These are phyloP conservation scores for Boeremia lycopersici DNA, from an alignment of 2,329 filamentous ascomycete genomes.

Conservation along the genomic window DNA sequence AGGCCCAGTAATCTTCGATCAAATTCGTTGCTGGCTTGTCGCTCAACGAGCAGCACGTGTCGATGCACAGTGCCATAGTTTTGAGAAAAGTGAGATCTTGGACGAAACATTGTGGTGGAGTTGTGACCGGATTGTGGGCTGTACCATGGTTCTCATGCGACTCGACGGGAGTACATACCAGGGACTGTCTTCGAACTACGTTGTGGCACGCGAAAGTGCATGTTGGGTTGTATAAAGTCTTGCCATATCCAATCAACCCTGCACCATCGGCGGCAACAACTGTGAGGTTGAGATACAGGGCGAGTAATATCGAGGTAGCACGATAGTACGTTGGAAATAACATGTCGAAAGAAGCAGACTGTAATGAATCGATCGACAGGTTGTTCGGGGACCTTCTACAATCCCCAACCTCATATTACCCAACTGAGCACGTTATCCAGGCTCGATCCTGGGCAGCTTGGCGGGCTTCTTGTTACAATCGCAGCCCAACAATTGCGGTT, in stretches of 20 bases:
- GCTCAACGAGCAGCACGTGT: conserved; percentile 22
- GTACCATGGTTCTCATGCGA: not conserved
- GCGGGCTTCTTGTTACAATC: no score
- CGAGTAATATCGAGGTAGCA: not conserved
- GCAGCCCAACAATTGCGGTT: no score
- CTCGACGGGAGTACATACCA: not conserved
- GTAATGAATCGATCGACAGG: not conserved
- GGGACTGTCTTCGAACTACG: conserved; percentile 7
- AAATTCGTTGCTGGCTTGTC: conserved; percentile 11
- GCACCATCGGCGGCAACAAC: not conserved
- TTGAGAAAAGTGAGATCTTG: conserved; percentile 27
- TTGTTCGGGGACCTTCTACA: no score
- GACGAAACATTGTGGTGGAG: conserved; percentile 26
- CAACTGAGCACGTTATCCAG: no score
- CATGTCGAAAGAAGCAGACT: not conserved
- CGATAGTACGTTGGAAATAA: not conserved
- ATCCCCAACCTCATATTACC: no score
- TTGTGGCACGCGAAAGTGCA: conserved; percentile 27
- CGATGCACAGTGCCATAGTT: conserved; percentile 35
- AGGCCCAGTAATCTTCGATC: conserved; percentile 25
- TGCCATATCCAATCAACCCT: conserved; percentile 24
- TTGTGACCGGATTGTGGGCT: not conserved
- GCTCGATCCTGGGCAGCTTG: no score
- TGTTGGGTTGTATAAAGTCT: conserved; percentile 22
- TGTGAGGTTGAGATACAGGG: not conserved